Percentiles rank a stretch among this genome's conserved stretches.
phyloP scores from a whole-genome alignment of 108 stramenopile genomes.

The Chaetoceros tenuissimus region DNA sequence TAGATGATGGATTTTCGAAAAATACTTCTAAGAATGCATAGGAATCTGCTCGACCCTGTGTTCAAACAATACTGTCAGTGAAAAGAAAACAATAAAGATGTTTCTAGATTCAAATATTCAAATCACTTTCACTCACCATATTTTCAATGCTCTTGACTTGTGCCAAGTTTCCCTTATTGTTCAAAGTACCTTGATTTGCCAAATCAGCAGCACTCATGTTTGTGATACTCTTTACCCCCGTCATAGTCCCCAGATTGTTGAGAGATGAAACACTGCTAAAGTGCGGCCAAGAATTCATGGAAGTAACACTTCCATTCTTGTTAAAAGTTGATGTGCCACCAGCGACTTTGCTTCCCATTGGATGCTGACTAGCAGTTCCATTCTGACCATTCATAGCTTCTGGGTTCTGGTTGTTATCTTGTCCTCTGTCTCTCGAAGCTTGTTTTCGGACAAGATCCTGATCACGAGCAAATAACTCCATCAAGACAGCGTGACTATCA shows the following conservation, averaged over 20 bases:
- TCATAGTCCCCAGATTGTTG: constrained; percentile 76
- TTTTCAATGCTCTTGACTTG: constrained; percentile 85
- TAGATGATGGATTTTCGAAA: constrained; percentile 68
- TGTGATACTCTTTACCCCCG: constrained; percentile 88
- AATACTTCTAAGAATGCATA: constrained; percentile 92
- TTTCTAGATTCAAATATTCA: neutral
- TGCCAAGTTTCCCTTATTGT: constrained; percentile 78
- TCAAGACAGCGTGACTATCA: constrained; percentile 84
- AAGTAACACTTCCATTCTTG: constrained; percentile 37
- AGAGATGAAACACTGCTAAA: constrained; percentile 81
- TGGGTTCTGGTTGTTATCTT: constrained; percentile 35
- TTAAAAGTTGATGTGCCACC: constrained; percentile 20
- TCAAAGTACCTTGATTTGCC: constrained; percentile 77
- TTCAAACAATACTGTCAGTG: constrained; percentile 1
- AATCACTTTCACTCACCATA: constrained; percentile 39
- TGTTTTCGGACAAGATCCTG: constrained; percentile 70
- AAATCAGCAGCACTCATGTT: constrained; percentile 78
- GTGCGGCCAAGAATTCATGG: constrained; percentile 83
- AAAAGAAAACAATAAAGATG: constrained; percentile 2
- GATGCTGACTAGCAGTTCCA: constrained; percentile 29
- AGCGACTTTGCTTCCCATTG: constrained; percentile 35
- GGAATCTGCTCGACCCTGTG: constrained; percentile 53
- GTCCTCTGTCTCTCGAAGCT: constrained; percentile 1
- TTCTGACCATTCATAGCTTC: constrained; percentile 8
- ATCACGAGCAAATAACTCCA: constrained; percentile 89